phyloP scores from a whole-genome alignment of 2,329 filamentous ascomycete species.

The Elsinoe batatas region DNA sequence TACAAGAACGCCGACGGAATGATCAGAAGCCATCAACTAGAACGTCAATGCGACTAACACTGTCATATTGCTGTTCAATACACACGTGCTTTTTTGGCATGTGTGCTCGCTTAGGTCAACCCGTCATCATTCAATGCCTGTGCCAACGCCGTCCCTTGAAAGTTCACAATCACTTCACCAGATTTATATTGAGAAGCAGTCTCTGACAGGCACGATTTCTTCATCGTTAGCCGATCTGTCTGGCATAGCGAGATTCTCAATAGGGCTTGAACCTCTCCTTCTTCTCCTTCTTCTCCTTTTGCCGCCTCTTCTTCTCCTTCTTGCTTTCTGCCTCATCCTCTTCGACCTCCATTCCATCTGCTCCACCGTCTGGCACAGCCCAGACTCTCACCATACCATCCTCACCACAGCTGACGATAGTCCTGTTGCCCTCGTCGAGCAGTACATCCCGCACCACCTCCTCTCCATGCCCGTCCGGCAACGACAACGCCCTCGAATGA shows the following conservation, averaged over 20 bases:
- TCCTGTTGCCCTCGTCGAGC: constrained; percentile 14
- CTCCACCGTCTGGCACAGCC: constrained; percentile 20
- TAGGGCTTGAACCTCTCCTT: constrained; percentile 33
- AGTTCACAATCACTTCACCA: too few species aligned
- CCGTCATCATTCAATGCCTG: too few species aligned
- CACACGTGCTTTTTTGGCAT: too few species aligned
- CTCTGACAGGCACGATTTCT: too few species aligned
- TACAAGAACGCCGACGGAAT: too few species aligned
- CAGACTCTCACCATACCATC: constrained; percentile 38
- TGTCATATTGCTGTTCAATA: too few species aligned
- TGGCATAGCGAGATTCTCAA: constrained; percentile 15
- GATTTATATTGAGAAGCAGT: too few species aligned
- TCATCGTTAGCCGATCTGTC: too few species aligned
- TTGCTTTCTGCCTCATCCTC: constrained; percentile 7
- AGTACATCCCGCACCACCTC: constrained; percentile 40
- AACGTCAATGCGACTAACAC: too few species aligned
- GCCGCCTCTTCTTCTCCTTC: constrained; percentile 23
- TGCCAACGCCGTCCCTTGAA: too few species aligned
- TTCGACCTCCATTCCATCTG: constrained; percentile 15
- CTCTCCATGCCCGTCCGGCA: constrained; percentile 38
- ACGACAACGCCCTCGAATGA: constrained; percentile 17
- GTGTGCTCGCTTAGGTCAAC: too few species aligned
- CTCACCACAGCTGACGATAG: constrained; percentile 39
- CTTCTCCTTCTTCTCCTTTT: constrained; percentile 27
- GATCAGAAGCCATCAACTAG: too few species aligned